A percentile compares a stretch with the other conserved stretches of the same genome.
Conservation (phyloP, 345 rosid genomes). For the Hibiscus trionum region DNA sequence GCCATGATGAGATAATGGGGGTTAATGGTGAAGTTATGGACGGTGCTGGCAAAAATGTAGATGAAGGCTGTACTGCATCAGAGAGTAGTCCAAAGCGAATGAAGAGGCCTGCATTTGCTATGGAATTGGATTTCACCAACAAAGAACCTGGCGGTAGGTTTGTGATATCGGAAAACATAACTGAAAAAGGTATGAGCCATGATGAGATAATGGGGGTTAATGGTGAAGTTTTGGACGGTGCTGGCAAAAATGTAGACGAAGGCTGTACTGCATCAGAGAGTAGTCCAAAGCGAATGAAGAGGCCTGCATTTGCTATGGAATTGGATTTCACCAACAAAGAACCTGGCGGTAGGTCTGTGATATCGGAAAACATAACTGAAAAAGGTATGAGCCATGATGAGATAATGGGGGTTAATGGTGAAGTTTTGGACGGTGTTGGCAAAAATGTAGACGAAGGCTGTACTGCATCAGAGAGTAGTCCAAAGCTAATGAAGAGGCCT, state of each 20-base stretch:
- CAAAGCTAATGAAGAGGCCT: constrained; percentile 8
- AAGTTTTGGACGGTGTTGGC: neutral
- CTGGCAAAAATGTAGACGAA: neutral
- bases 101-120: constrained; percentile 12
- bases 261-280: neutral
- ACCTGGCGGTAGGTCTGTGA: neutral
- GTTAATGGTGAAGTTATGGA: neutral
- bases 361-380: neutral
- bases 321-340: constrained; percentile 8
- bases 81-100: neutral
- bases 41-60: neutral
- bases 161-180: no score
- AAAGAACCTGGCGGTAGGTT: neutral
- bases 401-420: neutral
- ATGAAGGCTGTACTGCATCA: neutral
- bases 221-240: neutral
- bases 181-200: constrained; percentile 5
- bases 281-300: constrained; percentile 4
- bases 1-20: neutral
- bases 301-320: constrained; percentile 15
- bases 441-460: neutral
- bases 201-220: neutral
- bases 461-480: neutral
- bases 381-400: constrained; percentile 5
- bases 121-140: constrained; percentile 11